Conservation (phyloP, 805 yeast genomes). For the Candida xyloterini region DNA sequence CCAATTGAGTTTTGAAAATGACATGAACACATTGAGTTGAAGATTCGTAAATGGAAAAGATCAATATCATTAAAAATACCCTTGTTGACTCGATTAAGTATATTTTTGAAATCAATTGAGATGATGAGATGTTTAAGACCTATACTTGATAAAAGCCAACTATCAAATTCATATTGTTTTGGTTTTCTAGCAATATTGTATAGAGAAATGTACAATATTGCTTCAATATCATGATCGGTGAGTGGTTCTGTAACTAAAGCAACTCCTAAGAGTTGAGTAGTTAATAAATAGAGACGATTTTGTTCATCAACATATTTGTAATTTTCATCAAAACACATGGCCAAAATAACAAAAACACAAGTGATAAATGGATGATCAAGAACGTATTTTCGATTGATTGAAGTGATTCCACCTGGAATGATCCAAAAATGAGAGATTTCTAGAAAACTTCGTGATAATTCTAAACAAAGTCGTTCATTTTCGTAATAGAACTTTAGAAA, state of each 20-base stretch:
- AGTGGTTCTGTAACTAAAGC: slow-evolving; percentile 50
- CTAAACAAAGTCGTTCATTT: slow-evolving; percentile 42
- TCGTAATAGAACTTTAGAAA: slow-evolving; percentile 45
- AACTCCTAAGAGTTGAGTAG: slow-evolving; percentile 46
- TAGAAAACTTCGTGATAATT: slow-evolving; percentile 45
- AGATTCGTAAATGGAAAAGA: slow-evolving; percentile 51
- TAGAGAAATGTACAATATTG: slow-evolving; percentile 50
- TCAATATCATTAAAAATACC: slow-evolving; percentile 34
- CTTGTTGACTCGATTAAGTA: slow-evolving; percentile 36
- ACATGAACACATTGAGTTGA: slow-evolving; percentile 50
- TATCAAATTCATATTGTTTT: slow-evolving; percentile 49
- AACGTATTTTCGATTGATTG: slow-evolving; percentile 45
- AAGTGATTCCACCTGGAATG: slow-evolving; percentile 57
- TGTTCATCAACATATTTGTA: slow-evolving; percentile 48
- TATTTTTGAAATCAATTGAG: slow-evolving; percentile 43
- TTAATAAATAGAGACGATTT: slow-evolving; percentile 43
- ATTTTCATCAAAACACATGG: slow-evolving; percentile 56
- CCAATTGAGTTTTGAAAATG: slow-evolving; percentile 52
- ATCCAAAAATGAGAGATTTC: slow-evolving; percentile 59
- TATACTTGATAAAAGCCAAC: slow-evolving; percentile 50
- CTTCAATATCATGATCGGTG: slow-evolving; percentile 60
- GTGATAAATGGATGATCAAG: slow-evolving; percentile 51
- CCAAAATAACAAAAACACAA: slow-evolving; percentile 50
- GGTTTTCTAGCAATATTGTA: slow-evolving; percentile 55
- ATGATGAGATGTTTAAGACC: slow-evolving; percentile 49